Evolutionary conservation across 768 basidiomycete genomes (phyloP).

Genomic region (Suillus subluteus): DNA sequence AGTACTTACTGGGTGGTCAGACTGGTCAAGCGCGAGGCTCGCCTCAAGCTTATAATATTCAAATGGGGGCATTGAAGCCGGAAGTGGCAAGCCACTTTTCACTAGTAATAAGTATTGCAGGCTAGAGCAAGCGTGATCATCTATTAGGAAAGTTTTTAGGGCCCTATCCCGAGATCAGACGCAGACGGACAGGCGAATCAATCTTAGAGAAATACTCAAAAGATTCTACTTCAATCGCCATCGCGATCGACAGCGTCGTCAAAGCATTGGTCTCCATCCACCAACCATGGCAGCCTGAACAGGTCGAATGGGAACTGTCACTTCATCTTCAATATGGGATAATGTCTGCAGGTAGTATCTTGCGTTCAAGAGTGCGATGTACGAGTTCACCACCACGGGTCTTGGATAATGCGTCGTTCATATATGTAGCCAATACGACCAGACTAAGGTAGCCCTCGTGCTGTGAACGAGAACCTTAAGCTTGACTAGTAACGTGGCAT

Average conservation of each 20-base stretch:
- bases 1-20: too few species aligned
- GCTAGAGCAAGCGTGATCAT: not conserved
- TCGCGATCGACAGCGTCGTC: not conserved
- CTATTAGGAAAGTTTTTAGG: not conserved
- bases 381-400: not conserved
- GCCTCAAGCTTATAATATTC: too few species aligned
- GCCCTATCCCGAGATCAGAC: not conserved
- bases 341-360: too few species aligned
- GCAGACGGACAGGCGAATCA: not conserved
- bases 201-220: not conserved
- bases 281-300: not conserved
- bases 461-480: not conserved
- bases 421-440: not conserved
- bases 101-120: not conserved
- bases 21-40: too few species aligned
- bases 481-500: not conserved
- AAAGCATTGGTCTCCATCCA: not conserved
- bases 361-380: not conserved
- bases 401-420: not conserved
- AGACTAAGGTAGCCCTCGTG: not conserved
- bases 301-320: not conserved
- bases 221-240: not conserved
- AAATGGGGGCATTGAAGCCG: too few species aligned
- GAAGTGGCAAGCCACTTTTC: not conserved
- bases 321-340: not conserved